Evolutionary conservation across 2,329 filamentous ascomycete species (phyloP), one percentile per base, ranked within the genome.

Genomic region (Metarhizium brunneum): DNA sequence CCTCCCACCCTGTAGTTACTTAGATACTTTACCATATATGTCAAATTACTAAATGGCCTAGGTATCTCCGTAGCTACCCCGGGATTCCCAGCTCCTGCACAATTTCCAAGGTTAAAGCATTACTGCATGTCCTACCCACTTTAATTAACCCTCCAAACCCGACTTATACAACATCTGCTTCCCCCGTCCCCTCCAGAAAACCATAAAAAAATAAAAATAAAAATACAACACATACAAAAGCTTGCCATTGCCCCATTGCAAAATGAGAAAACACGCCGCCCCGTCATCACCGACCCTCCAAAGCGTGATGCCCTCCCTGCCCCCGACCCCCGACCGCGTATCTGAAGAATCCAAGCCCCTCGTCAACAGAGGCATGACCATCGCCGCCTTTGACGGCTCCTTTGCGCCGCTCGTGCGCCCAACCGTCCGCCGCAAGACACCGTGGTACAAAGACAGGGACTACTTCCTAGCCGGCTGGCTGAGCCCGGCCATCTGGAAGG

Each of bases 391-490:
- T 32, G 58, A 61, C 16, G 63, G 60, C 50, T 65, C 62, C 2
- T 64, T 66, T 52, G 60, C 43, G 43, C 43, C 43, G 16, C 43
- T 47, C n/a, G 43, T 47, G 14, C 43, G 43, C 16, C 59, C 13
- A 58, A 40, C 58, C 59, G 10, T 40, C 30, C 11, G 51, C 50
- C 54, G 57, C 30, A 3, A 40, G 20, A 47, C 52, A 18, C 65
- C 64, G 1, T 69, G 63, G 63, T 67, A 65, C 36, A 60, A 54
- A 14, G 59, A 62, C 11, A 50, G 57, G 6, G 57, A 61, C 10
- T 68, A 68, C 49, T 63, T 62, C 38, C 47, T 62, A 4, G 56
- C 57, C 6, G 63, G 63, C 8, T 68, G 65, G 66, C 50, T 52
- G 14, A 59, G 63, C 25, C 36, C 54, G 6, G 56, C 56, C 5